These are phyloP conservation scores for Rhodofomes roseus DNA, from an alignment of 1,284 basidiomycete species.

Conservation along the genomic window DNA sequence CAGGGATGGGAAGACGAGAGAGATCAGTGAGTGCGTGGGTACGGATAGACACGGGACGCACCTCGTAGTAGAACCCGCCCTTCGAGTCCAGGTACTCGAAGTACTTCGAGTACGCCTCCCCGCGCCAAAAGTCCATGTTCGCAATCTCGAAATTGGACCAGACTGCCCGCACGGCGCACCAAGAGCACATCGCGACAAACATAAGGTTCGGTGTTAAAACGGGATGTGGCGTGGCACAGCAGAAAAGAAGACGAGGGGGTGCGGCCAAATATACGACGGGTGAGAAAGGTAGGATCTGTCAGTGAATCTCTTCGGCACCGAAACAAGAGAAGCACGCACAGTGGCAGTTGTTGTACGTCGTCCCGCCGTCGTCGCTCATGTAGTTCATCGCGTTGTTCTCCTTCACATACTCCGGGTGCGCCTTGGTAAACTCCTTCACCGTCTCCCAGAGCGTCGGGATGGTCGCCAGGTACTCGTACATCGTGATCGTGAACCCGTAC, in stretches of 20 bases:
- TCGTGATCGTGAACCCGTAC: conserved; percentile 62
- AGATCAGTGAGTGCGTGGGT: too few relatives aligned
- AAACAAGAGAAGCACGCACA: conserved; percentile 35
- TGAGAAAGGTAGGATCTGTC: background rate
- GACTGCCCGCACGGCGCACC: conserved; percentile 33
- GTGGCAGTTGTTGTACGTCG: conserved; percentile 73
- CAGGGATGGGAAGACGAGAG: too few relatives aligned
- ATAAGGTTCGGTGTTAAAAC: background rate
- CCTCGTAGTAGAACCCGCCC: conserved; percentile 81
- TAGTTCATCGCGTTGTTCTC: conserved; percentile 68
- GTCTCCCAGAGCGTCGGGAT: conserved; percentile 73
- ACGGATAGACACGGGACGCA: conserved; percentile 20
- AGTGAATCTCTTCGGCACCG: background rate
- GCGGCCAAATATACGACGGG: background rate
- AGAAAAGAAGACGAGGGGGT: background rate
- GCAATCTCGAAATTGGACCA: conserved; percentile 83
- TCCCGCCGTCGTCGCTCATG: conserved; percentile 61
- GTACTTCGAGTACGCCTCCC: conserved; percentile 65
- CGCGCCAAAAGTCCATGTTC: conserved; percentile 55
- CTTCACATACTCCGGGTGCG: conserved; percentile 60
- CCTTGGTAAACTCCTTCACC: conserved; percentile 61
- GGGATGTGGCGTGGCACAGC: background rate
- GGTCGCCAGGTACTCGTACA: conserved; percentile 75
- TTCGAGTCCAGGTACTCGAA: conserved; percentile 69
- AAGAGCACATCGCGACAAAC: background rate